Conservation (phyloP, 148 eudicot genomes). For the Chenopodium formosanum region DNA sequence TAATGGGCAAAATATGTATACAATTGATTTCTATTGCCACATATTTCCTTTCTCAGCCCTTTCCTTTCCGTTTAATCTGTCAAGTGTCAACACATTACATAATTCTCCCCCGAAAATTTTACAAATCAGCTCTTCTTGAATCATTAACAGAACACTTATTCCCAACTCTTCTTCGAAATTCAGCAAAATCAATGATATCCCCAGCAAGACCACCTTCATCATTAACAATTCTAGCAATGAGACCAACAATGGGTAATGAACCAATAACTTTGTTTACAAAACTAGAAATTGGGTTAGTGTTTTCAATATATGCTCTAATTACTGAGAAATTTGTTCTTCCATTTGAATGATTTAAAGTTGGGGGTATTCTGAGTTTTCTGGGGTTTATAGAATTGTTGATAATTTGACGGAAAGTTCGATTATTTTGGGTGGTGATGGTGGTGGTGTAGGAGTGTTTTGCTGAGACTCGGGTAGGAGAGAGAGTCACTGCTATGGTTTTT, state of each 20-base stretch:
- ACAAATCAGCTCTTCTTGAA: too few species aligned
- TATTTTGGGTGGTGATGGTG: slow-evolving; percentile 26
- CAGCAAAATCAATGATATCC: slow-evolving; percentile 79
- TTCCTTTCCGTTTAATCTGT: too few species aligned
- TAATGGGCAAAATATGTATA: too few species aligned
- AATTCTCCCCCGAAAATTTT: too few species aligned
- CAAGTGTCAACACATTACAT: too few species aligned
- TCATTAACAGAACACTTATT: slow-evolving; percentile 65
- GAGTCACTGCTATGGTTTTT: slow-evolving; percentile 23
- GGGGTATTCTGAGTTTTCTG: background rate
- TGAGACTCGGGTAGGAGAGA: slow-evolving; percentile 38
- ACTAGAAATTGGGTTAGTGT: slow-evolving; percentile 49
- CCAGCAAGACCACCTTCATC: slow-evolving; percentile 85
- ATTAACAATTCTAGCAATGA: slow-evolving; percentile 61
- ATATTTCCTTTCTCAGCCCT: too few species aligned
- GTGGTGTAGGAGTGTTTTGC: slow-evolving; percentile 34
- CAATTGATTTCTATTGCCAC: too few species aligned
- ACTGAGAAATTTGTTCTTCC: background rate
- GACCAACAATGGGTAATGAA: slow-evolving; percentile 73
- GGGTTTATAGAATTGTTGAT: slow-evolving; percentile 23
- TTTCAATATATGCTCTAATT: slow-evolving; percentile 64
- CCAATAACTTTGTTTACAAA: slow-evolving; percentile 72
- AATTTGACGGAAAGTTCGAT: slow-evolving; percentile 32
- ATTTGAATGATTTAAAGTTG: background rate
- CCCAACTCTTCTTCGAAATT: slow-evolving; percentile 80